Evolutionary conservation across 225 moss, liverwort and hornwort genomes (phyloP), one percentile per base, ranked within the genome.

Genomic region (Antitrichia curtipendula): DNA sequence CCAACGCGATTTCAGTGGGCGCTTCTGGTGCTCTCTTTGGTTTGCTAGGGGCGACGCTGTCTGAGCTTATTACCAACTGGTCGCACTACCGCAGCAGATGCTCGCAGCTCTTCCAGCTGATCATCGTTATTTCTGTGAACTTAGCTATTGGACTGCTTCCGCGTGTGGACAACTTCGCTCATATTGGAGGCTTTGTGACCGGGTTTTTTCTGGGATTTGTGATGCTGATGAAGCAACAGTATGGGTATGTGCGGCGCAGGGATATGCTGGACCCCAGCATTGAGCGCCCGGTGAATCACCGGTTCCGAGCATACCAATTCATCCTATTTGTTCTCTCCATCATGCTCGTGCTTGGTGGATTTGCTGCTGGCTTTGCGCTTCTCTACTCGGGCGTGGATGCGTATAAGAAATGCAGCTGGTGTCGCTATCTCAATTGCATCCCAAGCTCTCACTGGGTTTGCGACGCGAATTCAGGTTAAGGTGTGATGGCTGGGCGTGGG

Each of bases 11-110:
- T 64, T 96, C 95, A 2, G 98, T 98, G 71, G 98, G 98, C 62
- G 98, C 98, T 34, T 98, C 98, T 2, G 97, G 98, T 24, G 97
- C 98, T 3, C 80, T 98, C 38, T 96, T 98, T 73, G 98, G 98
- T 9, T 90, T 98, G 16, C 88, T 98, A 5, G 98, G 98, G 38
- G 96, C 95, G 54, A 93, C 94, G 6, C 86, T 95, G 18, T 94
- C 96, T 6, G 97, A 98, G 82, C 90, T 97, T 50, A 91, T 98
- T 66, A 94, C 89, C 77, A 98, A 98, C 75, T 98, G 98, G 98
- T 86, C 96, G 32, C 92, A 87, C 58, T 94, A 96, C 84, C 43
- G 86, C 23, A 89, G 91, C 73, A 87, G 90, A 24, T 94, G 91
- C 89, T 83, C 83, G 19, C 90, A 93, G 56, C 85, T 98, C 65